A percentile compares a stretch with the other conserved stretches of the same genome.
phyloP scores from a whole-genome alignment of 2,329 filamentous ascomycete species.

The Aspergillus japonicus region DNA sequence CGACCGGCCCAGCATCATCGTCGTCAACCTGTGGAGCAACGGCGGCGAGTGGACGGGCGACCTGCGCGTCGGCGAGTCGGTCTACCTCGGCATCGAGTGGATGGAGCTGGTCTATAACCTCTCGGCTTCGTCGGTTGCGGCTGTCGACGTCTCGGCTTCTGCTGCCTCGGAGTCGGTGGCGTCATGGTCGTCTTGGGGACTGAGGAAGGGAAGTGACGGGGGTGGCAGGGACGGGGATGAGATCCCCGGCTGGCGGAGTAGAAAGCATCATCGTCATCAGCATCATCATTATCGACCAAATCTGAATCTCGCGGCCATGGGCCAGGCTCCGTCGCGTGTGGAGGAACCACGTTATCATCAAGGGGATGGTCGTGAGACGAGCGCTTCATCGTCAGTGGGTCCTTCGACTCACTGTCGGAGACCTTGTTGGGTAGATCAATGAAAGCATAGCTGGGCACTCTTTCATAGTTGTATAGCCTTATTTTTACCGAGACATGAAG shows the following conservation, averaged over 20 bases:
- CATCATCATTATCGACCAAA: not conserved
- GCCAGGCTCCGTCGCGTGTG: not conserved
- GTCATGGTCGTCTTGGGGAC: not conserved
- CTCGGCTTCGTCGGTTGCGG: conserved; percentile 12
- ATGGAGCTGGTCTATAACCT: conserved; percentile 44
- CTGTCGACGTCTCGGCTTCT: not conserved
- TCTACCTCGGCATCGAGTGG: conserved; percentile 43
- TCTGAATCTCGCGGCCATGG: not conserved
- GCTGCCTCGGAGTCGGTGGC: not conserved
- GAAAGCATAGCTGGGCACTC: not conserved
- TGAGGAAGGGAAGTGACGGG: not conserved
- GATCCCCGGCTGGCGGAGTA: no score
- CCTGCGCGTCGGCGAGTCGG: conserved; percentile 37
- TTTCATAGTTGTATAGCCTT: not conserved
- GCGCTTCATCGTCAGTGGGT: not conserved
- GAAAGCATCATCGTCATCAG: not conserved
- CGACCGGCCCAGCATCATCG: conserved; percentile 35
- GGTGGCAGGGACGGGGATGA: not conserved
- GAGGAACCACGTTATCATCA: not conserved
- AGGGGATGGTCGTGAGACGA: not conserved
- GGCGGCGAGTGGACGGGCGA: conserved; percentile 45
- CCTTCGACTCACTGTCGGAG: not conserved
- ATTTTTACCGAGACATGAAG: not conserved
- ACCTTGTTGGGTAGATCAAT: not conserved
- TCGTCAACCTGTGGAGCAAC: conserved; percentile 46